Conservation (phyloP, 2,329 filamentous ascomycete species). For the Diaporthe sp. region DNA sequence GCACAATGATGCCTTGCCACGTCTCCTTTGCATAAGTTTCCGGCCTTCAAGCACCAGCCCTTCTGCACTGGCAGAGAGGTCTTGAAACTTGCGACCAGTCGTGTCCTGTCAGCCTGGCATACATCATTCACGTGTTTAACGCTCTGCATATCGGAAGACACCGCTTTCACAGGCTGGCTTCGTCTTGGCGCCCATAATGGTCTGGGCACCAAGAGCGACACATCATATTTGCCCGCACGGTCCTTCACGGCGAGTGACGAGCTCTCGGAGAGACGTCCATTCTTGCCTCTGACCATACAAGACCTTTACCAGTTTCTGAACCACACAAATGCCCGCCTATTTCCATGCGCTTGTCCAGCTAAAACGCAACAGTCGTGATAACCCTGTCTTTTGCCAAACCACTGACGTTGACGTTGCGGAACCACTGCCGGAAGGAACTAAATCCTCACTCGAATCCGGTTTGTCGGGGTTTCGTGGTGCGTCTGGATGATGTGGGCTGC, state of each 20-base stretch:
- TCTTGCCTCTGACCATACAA: background rate
- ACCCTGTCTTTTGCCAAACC: background rate
- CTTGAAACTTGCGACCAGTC: background rate
- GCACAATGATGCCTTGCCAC: constrained; percentile 11
- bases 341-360: background rate
- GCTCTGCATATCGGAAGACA: background rate
- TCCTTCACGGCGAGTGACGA: background rate
- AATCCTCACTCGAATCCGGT: background rate
- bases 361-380: background rate
- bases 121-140: background rate
- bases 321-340: background rate
- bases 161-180: background rate
- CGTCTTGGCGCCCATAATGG: background rate
- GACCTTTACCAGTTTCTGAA: background rate
- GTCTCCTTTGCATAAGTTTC: background rate
- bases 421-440: background rate
- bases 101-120: background rate
- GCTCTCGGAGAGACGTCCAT: background rate
- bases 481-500: constrained; percentile 4
- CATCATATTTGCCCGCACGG: constrained; percentile 3
- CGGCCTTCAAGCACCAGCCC: background rate
- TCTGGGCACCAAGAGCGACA: background rate
- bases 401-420: constrained; percentile 1
- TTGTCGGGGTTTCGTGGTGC: background rate
- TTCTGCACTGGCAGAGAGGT: background rate